These are phyloP conservation scores for Rubia balearica DNA, from an alignment of 305 asterid genomes.

Conservation along the genomic window DNA sequence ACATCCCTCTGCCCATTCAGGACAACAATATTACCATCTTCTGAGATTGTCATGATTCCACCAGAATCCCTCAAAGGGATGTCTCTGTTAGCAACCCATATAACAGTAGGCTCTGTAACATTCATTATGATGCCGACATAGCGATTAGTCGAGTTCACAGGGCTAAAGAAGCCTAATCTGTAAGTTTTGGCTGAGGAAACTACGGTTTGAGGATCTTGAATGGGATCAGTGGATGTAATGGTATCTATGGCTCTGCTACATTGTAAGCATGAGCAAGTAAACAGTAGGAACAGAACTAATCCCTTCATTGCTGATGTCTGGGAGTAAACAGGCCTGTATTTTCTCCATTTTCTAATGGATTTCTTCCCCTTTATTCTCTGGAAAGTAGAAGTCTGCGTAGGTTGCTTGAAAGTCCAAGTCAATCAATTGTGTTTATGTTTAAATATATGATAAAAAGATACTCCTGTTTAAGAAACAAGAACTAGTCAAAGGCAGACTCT, in stretches of 20 bases:
- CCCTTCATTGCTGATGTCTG: background rate
- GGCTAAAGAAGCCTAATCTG: slow-evolving; percentile 43
- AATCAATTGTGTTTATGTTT: background rate
- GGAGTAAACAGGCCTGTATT: background rate
- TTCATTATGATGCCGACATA: slow-evolving; percentile 43
- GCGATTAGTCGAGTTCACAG: slow-evolving; percentile 20
- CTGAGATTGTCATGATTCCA: slow-evolving; percentile 31
- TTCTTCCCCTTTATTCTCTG: background rate
- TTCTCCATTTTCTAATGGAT: background rate
- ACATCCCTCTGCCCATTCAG: slow-evolving; percentile 23
- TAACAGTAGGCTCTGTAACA: slow-evolving; percentile 24
- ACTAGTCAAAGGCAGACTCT: background rate
- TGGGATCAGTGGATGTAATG: slow-evolving; percentile 21
- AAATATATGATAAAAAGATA: background rate
- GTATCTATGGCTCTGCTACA: slow-evolving; percentile 24
- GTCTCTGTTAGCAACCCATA: slow-evolving; percentile 51
- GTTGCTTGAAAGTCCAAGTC: background rate
- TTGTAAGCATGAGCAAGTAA: slow-evolving; percentile 3
- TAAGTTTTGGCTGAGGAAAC: slow-evolving; percentile 26
- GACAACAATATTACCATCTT: slow-evolving; percentile 40
- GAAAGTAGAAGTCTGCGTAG: background rate
- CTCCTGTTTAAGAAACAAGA: background rate
- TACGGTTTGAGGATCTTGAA: slow-evolving; percentile 26
- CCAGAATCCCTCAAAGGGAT: slow-evolving; percentile 30
- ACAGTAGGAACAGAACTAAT: background rate